Base-by-base conservation (phyloP, 129 eudicot genomes). In the Erigeron canadensis region DNA sequence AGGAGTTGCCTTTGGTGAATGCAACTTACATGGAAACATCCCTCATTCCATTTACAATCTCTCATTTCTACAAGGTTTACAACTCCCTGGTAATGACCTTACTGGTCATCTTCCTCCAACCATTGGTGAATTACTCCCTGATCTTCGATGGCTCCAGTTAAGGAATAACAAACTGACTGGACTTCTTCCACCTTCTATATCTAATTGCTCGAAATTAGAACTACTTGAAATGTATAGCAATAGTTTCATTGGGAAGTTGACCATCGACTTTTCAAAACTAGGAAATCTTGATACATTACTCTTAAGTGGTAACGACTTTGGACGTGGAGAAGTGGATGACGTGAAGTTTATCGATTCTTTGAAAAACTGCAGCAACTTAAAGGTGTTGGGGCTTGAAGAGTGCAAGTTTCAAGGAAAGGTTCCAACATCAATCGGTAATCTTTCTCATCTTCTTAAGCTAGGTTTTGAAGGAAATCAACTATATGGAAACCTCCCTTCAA, bases 311-410 rank as follows among this genome's bases (percentile, higher is more conserved):
- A 45, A 45, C 13, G 4, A 45, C 51, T 13, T 45, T 45, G 51
- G 51, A 21, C 4, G 2, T 1, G 63, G 39, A 57, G 38, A 19
- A 56, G 62, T 23, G 16, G 28, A 18, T 56, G 62, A 56, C 22
- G 18, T 55, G 61, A 55, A 55, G 38, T 55, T 55, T 55, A 55
- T 55, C 17, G 61, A 55, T 55, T n/a, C 61, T 55, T 55, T 55
- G 61, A 55, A 18, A 55, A 55, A 55, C 28, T 55, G 61, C 61
- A 55, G 61, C 37, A 55, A 4, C n/a, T 55, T 55, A 55, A 22
- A 17, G 23, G 0, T 7, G 8, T 55, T 55, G 28, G 34, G 5
- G 2, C 23, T 55, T 55, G 3, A 7, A 5, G 7, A 6, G 17
- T 55, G 22, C 28, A 55, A 16, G 8, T 9, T 55, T 55, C 34